Conservation (phyloP, 495 filamentous ascomycete species). For the Penicillium tannophilum region DNA sequence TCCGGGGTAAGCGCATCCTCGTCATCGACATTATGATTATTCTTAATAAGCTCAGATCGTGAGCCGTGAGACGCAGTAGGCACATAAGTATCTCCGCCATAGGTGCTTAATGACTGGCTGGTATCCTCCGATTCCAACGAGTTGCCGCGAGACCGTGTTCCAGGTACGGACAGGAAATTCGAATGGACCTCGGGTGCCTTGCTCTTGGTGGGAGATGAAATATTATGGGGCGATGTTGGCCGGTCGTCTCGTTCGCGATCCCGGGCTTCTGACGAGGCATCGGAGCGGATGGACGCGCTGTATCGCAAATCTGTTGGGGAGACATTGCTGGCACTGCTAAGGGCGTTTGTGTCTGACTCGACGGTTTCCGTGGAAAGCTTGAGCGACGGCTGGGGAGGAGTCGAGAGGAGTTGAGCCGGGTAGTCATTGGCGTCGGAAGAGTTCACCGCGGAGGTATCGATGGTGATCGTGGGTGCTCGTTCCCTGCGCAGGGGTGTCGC, state of each 20-base stretch:
- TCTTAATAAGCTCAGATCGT: slow-evolving; percentile 40
- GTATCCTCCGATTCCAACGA: slow-evolving; percentile 65
- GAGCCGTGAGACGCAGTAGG: slow-evolving; percentile 38
- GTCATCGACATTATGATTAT: slow-evolving; percentile 44
- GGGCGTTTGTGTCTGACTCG: slow-evolving; percentile 42
- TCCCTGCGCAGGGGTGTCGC: slow-evolving; percentile 44
- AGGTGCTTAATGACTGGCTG: slow-evolving; percentile 50
- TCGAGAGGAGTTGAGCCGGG: slow-evolving; percentile 32
- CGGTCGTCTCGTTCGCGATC: slow-evolving; percentile 68
- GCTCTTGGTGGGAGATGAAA: slow-evolving; percentile 66
- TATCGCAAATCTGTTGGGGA: slow-evolving; percentile 63
- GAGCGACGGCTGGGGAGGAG: slow-evolving; percentile 46
- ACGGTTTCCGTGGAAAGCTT: slow-evolving; percentile 48
- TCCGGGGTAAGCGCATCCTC: slow-evolving; percentile 69
- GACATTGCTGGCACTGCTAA: slow-evolving; percentile 40
- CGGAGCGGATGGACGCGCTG: slow-evolving; percentile 53
- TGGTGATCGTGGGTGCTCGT: slow-evolving; percentile 69
- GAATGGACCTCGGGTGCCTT: slow-evolving; percentile 53
- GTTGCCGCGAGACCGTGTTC: slow-evolving; percentile 61
- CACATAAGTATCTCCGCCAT: slow-evolving; percentile 54
- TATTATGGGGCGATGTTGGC: slow-evolving; percentile 88
- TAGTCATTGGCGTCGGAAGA: slow-evolving; percentile 27
- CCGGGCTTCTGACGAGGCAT: slow-evolving; percentile 70
- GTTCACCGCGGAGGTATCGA: slow-evolving; percentile 72
- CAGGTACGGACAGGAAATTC: slow-evolving; percentile 65